These are phyloP conservation scores for Candida ficus DNA, from an alignment of 805 yeast genomes.

Conservation along the genomic window DNA sequence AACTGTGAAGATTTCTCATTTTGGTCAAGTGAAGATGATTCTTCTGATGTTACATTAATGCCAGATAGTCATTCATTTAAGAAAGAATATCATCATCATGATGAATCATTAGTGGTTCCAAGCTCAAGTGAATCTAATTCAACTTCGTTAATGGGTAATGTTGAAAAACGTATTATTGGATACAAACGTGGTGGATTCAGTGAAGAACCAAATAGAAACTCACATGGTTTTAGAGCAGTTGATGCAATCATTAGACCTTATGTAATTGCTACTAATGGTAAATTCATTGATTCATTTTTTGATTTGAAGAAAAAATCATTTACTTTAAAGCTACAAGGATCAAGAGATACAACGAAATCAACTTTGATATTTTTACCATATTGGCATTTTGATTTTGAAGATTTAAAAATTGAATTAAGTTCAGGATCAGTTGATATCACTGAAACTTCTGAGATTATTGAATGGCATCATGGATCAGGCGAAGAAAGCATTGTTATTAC, in stretches of 20 bases:
- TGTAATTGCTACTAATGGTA: conserved; percentile 61
- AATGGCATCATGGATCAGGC: conserved; percentile 63
- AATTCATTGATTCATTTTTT: conserved; percentile 49
- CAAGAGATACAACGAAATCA: conserved; percentile 30
- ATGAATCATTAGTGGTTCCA: too few species aligned
- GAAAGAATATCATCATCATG: too few species aligned
- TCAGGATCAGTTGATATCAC: conserved; percentile 55
- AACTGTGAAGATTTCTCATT: conserved; percentile 91
- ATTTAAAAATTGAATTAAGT: conserved; percentile 42
- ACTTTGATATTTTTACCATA: conserved; percentile 66
- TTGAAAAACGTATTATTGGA: background rate
- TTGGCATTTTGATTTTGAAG: conserved; percentile 58
- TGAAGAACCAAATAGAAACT: background rate
- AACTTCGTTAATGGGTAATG: background rate
- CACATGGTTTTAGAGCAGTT: conserved; percentile 67
- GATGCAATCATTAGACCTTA: conserved; percentile 77
- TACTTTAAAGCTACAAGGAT: conserved; percentile 39
- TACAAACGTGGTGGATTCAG: background rate
- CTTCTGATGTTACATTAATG: conserved; percentile 7
- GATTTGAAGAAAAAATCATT: conserved; percentile 46
- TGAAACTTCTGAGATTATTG: conserved; percentile 47
- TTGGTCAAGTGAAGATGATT: conserved; percentile 63
- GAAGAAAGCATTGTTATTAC: conserved; percentile 29
- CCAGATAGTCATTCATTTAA: too few species aligned
- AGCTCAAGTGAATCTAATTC: conserved; percentile 4